phyloP scores from a whole-genome alignment of 1,139 yeast species.

The Pichia sp. region DNA sequence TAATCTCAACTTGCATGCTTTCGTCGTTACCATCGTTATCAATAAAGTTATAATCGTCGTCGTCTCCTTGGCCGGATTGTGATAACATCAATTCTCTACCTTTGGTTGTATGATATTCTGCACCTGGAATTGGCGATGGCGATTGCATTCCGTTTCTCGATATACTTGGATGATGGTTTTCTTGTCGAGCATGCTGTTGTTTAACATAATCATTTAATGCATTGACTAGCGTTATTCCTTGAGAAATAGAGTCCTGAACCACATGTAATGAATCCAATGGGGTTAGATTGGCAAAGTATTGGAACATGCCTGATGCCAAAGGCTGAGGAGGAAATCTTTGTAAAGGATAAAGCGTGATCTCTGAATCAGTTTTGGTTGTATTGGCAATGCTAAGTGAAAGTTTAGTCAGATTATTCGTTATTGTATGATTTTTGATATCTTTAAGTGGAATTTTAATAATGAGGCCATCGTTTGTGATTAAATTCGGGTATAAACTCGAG shows the following conservation, averaged over 20 bases:
- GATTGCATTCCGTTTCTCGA: too few relatives aligned
- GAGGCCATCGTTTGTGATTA: slow-evolving; percentile 8
- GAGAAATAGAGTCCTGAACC: slow-evolving; percentile 6
- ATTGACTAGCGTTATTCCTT: slow-evolving; percentile 2
- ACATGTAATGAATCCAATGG: slow-evolving; percentile 12
- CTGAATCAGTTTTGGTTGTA: background rate
- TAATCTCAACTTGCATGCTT: slow-evolving; percentile 12
- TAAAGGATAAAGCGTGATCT: slow-evolving; percentile 8
- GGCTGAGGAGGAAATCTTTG: slow-evolving; percentile 16
- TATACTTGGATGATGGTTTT: too few relatives aligned
- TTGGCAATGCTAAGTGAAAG: slow-evolving; percentile 1
- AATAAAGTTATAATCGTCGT: slow-evolving; percentile 10
- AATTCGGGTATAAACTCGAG: background rate
- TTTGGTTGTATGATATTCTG: background rate
- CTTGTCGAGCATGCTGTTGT: too few relatives aligned
- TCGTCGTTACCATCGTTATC: background rate
- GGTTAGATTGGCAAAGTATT: slow-evolving; percentile 10
- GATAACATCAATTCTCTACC: slow-evolving; percentile 4
- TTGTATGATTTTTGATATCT: slow-evolving; percentile 5
- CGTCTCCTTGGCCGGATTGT: slow-evolving; percentile 17
- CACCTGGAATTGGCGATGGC: too few relatives aligned
- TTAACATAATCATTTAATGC: too few relatives aligned
- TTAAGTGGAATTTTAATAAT: slow-evolving; percentile 8
- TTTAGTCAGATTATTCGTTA: slow-evolving; percentile 13
- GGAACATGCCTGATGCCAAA: slow-evolving; percentile 8